A percentile compares a stretch with the other conserved stretches of the same genome.
Conservation (phyloP, 306 rosid species). For the Vachellia pachyceras region DNA sequence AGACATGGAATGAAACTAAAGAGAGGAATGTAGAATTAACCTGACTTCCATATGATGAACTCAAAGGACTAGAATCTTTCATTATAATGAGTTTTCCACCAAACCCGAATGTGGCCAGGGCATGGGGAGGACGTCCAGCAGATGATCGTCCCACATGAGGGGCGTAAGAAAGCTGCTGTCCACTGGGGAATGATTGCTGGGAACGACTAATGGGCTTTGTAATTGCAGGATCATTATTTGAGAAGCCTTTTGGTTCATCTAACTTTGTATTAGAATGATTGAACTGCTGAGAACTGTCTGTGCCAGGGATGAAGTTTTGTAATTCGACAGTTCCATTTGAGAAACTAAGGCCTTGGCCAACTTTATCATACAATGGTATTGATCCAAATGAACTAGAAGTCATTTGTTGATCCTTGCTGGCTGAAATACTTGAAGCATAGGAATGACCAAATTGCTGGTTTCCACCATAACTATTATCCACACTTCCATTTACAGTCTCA, state of each 20-base stretch:
- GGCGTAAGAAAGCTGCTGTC: conserved; percentile 61
- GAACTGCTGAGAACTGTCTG: conserved; percentile 54
- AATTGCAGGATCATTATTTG: conserved; percentile 58
- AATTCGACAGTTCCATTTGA: conserved; percentile 58
- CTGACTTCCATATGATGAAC: conserved; percentile 72
- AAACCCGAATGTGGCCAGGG: conserved; percentile 86
- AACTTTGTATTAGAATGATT: conserved; percentile 51
- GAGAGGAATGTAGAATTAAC: conserved; percentile 54
- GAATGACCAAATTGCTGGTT: conserved; percentile 56
- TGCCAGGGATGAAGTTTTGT: conserved; percentile 50
- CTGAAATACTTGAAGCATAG: conserved; percentile 48
- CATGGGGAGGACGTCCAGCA: conserved; percentile 91
- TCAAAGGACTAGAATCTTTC: conserved; percentile 63
- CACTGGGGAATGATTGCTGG: conserved; percentile 63
- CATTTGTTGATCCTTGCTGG: conserved; percentile 54
- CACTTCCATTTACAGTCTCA: conserved; percentile 40
- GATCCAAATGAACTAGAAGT: conserved; percentile 59
- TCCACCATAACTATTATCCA: conserved; percentile 47
- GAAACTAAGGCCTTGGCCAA: conserved; percentile 53
- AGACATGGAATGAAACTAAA: conserved; percentile 36
- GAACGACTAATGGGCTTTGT: conserved; percentile 51
- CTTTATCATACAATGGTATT: conserved; percentile 51
- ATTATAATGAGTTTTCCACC: conserved; percentile 92
- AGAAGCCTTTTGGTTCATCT: conserved; percentile 50
- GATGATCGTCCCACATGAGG: conserved; percentile 70